A percentile compares a stretch with the other conserved stretches of the same genome.
phyloP scores from a whole-genome alignment of 2,329 filamentous ascomycete species.

The Calonectria leucothoes region DNA sequence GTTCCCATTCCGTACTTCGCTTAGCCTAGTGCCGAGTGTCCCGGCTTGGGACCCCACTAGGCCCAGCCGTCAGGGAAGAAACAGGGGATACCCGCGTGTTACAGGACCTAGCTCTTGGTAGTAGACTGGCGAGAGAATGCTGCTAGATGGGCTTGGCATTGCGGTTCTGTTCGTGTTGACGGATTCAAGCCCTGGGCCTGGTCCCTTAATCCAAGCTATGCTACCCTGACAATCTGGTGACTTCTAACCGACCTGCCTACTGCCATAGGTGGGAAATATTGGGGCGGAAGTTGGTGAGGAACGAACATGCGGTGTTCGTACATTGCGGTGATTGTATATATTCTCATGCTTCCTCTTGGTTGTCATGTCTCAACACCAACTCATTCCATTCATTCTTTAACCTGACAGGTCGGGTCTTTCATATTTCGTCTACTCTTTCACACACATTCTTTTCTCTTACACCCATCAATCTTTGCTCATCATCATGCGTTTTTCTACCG shows the following conservation, averaged over 20 bases:
- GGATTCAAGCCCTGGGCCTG: neutral
- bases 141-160: conserved; percentile 3
- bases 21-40: neutral
- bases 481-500: conserved; percentile 9
- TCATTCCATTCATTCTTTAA: conserved; percentile 6
- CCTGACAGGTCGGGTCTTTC: conserved; percentile 13
- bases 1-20: neutral
- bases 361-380: neutral
- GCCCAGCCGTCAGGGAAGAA: neutral
- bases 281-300: neutral
- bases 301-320: neutral
- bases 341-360: neutral
- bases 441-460: neutral
- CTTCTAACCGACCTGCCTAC: neutral
- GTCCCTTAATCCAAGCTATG: neutral
- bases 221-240: neutral
- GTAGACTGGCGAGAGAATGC: neutral
- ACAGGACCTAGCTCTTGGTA: neutral
- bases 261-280: conserved; percentile 9
- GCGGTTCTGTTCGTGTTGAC: neutral
- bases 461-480: neutral
- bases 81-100: neutral
- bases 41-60: neutral
- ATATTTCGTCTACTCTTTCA: neutral
- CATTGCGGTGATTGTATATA: neutral